Evolutionary conservation across 441 rosid genomes (phyloP), one percentile per base, ranked within the genome.

Genomic region (Arabidopsis hybrid): DNA sequence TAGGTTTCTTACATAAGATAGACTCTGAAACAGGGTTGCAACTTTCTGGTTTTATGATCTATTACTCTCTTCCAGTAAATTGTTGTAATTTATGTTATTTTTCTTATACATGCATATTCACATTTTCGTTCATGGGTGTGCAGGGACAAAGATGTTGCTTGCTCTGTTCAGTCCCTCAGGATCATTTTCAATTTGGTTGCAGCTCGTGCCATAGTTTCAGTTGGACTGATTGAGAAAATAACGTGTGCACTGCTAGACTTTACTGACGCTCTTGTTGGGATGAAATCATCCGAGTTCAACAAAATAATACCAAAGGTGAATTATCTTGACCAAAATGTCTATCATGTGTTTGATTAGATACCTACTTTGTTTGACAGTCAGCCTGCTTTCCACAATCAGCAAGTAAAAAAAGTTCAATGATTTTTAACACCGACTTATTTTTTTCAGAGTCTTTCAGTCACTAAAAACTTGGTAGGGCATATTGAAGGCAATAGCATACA

Each of bases 121-220:
- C 71, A 78, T 46, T 16, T 55, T 21, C 4, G 4, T 72, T 69
- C 49, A 51, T 74, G 72, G 72, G 74, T 65, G n/a, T 77, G 51
- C 91, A 95, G 99, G 89, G 91, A 88, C 68, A 87, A 83, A 76
- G 95, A 87, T 76, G 70, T 85, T 81, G 78, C 83, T 66, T 81
- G 78, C 73, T 81, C 91, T 65, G 86, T 72, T 78, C 98, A 91
- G 87, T 85, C 99, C 60, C 79, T 95, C 74, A 87, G 86, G 79
- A 87, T 95, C 74, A 85, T 95, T 78, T 85, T 96, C 78, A 93
- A 95, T 80, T 79, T 95, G 82, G 82, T 89, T 83, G 90, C 90
- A 65, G 95, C 92, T 78, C 91, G 89, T 46, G 91, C 85, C 63
- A 82, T 86, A 55, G 85, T 72, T 61, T 83, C 93, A 56, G 78